phyloP scores from a whole-genome alignment of 257 asterid genomes.

The Ligustrum vulgare region DNA sequence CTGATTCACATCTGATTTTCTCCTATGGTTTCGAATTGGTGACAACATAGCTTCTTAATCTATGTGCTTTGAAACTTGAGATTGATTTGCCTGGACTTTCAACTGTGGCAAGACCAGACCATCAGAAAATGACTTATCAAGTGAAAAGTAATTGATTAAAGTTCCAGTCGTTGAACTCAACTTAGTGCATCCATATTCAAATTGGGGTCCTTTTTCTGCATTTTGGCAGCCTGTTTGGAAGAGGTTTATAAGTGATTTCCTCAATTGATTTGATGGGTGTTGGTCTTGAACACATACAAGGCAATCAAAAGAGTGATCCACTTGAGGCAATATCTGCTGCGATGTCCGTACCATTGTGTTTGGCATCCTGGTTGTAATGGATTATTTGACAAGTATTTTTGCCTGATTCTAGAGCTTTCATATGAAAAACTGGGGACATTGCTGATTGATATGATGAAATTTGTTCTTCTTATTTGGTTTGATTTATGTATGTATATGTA shows the following conservation, averaged over 20 bases:
- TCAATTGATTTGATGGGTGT: conserved; percentile 2
- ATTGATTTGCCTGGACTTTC: conserved; percentile 16
- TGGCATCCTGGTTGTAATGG: conserved; percentile 22
- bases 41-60: conserved; percentile 21
- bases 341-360: conserved; percentile 34
- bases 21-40: conserved; percentile 25
- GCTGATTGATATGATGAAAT: conserved; percentile 12
- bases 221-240: conserved; percentile 13
- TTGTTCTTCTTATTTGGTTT: conserved; percentile 20
- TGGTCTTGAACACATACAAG: conserved; percentile 40
- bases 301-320: conserved; percentile 56
- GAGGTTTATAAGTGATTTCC: conserved; percentile 1
- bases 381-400: conserved; percentile 15
- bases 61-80: conserved; percentile 22
- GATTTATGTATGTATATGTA: conserved; percentile 13
- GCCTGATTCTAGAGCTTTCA: conserved; percentile 17
- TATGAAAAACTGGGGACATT: conserved; percentile 24
- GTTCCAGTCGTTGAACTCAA: conserved; percentile 11
- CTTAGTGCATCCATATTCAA: conserved; percentile 36
- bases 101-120: conserved; percentile 21
- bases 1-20: conserved; percentile 25
- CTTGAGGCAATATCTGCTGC: conserved; percentile 39
- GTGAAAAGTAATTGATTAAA: conserved; percentile 19
- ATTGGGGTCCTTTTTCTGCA: conserved; percentile 27
- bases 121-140: conserved; percentile 19